phyloP scores from a whole-genome alignment of 306 rosid genomes.

The Cicer pinnatifidum region DNA sequence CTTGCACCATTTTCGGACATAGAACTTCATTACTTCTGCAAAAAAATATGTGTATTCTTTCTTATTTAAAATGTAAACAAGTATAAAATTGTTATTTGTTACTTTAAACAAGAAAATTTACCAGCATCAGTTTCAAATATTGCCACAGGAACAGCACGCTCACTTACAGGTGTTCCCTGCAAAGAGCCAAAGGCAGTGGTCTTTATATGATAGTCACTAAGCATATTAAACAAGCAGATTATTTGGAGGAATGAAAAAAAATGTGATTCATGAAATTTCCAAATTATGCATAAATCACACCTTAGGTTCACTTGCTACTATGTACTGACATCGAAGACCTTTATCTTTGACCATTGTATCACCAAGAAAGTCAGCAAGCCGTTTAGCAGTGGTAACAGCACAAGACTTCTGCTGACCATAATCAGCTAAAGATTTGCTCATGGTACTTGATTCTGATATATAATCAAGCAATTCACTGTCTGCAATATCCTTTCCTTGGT shows the following conservation, averaged over 20 bases:
- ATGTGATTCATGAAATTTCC: slow-evolving; percentile 20
- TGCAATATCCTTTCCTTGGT: slow-evolving; percentile 89
- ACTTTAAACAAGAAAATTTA: slow-evolving; percentile 43
- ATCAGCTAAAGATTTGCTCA: slow-evolving; percentile 98
- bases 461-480: slow-evolving; percentile 95
- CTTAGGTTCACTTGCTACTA: slow-evolving; percentile 98
- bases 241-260: slow-evolving; percentile 31
- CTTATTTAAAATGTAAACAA: slow-evolving; percentile 38
- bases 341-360: slow-evolving; percentile 95
- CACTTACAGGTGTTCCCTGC: slow-evolving; percentile 98
- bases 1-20: slow-evolving; percentile 98
- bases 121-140: slow-evolving; percentile 95
- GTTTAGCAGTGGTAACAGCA: slow-evolving; percentile 94
- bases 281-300: slow-evolving; percentile 46
- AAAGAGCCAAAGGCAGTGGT: slow-evolving; percentile 32
- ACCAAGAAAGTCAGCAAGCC: slow-evolving; percentile 96
- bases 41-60: slow-evolving; percentile 32
- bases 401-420: slow-evolving; percentile 91
- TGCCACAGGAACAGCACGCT: slow-evolving; percentile 99
- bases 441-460: slow-evolving; percentile 98
- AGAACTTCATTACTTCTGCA: slow-evolving; percentile 90
- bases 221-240: slow-evolving; percentile 37
- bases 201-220: slow-evolving; percentile 25
- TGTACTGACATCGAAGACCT: slow-evolving; percentile 92
- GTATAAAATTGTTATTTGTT: slow-evolving; percentile 28